Evolutionary conservation across 495 filamentous ascomycete species (phyloP).

Genomic region (Aspergillus conjunctus): DNA sequence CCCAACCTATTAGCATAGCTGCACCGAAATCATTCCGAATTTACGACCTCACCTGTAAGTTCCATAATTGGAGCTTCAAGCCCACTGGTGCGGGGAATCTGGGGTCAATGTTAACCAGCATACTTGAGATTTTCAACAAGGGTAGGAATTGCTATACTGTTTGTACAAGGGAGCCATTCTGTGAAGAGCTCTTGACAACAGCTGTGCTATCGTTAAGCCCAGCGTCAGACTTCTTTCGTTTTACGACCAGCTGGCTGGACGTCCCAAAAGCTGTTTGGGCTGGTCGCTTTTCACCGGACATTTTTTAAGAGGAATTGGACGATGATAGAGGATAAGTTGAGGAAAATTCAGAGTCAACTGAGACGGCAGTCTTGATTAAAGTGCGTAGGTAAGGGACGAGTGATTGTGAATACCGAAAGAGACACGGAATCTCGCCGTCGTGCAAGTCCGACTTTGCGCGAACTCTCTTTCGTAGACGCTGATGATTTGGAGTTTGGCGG

Average conservation of each 20-base stretch:
- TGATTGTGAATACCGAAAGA: neutral
- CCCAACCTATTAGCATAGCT: slow-evolving; percentile 10
- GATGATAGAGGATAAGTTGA: neutral
- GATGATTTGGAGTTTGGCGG: slow-evolving; percentile 4
- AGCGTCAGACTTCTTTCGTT: slow-evolving; percentile 75
- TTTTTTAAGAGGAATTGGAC: slow-evolving; percentile 37
- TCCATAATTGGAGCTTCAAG: slow-evolving; percentile 95
- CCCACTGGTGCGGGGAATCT: slow-evolving; percentile 82
- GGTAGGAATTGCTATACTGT: slow-evolving; percentile 59
- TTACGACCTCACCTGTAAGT: slow-evolving; percentile 64
- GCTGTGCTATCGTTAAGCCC: slow-evolving; percentile 65
- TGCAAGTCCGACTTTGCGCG: slow-evolving; percentile 9
- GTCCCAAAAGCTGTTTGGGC: slow-evolving; percentile 76
- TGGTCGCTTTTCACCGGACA: slow-evolving; percentile 90
- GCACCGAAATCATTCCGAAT: neutral
- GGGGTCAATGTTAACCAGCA: slow-evolving; percentile 26
- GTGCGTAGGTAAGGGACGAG: neutral
- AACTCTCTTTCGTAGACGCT: slow-evolving; percentile 3
- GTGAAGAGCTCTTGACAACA: slow-evolving; percentile 64
- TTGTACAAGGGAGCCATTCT: slow-evolving; percentile 78
- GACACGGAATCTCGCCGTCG: neutral
- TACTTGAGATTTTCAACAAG: neutral
- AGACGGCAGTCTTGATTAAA: neutral
- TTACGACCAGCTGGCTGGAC: slow-evolving; percentile 78
- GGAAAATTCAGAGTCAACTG: neutral